Conservation (phyloP, 306 rosid genomes). For the Trifolium fragiferum region DNA sequence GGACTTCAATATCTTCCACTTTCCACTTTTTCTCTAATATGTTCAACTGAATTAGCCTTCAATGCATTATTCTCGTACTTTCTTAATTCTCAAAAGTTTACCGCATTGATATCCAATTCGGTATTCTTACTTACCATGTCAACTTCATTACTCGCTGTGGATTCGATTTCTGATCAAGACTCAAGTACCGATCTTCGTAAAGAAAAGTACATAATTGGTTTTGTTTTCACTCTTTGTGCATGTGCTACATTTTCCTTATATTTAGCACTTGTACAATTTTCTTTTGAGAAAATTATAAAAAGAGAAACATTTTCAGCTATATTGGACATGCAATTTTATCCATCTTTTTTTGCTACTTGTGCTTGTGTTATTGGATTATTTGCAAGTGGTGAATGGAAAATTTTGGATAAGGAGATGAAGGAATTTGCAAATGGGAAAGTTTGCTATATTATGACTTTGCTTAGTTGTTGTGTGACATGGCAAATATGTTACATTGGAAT, state of each 20-base stretch:
- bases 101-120: conserved; percentile 2
- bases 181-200: neutral
- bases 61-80: conserved; percentile 14
- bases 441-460: conserved; percentile 58
- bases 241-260: conserved; percentile 41
- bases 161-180: conserved; percentile 7
- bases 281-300: conserved; percentile 60
- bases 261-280: conserved; percentile 58
- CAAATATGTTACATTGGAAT: conserved; percentile 57
- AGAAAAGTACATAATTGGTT: neutral
- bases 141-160: neutral
- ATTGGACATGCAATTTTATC: conserved; percentile 59
- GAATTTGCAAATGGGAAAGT: conserved; percentile 54
- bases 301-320: conserved; percentile 52
- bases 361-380: conserved; percentile 58
- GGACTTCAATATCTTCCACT: conserved; percentile 4
- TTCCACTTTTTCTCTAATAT: neutral
- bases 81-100: neutral
- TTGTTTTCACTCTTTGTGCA: conserved; percentile 9
- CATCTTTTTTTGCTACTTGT: conserved; percentile 51
- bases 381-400: conserved; percentile 67
- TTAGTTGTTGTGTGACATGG: conserved; percentile 64
- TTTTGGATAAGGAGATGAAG: conserved; percentile 53
- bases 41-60: conserved; percentile 9
- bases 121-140: neutral